Evolutionary conservation across 805 yeast species (phyloP), one percentile per base, ranked within the genome.

Genomic region (Barnettozyma sucrosica): DNA sequence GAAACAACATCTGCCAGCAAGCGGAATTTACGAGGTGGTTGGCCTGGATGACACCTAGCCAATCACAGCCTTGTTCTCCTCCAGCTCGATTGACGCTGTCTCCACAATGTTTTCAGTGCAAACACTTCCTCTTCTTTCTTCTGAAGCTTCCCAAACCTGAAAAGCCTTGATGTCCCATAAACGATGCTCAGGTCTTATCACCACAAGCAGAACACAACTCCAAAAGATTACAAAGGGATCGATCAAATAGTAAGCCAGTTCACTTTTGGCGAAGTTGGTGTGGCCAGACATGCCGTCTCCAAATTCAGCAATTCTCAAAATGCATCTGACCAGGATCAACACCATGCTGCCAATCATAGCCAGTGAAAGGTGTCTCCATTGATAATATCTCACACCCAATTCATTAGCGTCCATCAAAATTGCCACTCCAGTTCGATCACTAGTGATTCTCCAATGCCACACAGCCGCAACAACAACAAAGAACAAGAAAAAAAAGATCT

Each of bases 281-380:
- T 33, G 14, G 4, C 25, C 26, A 25, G 30, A 16, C 30, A 25
- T n/a, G 11, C 44, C 44, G 16, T 39, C 28, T 3, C 21, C 40
- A 21, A 40, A 45, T 16, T 45, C 48, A n/a, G 37, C 43, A 9
- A 45, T 18, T 21, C 44, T 30, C 28, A 45, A 34, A 16, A 45
- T 20, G 40, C 48, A 45, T 45, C 44, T 45, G 28, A 24, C 3
- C 9, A 45, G 9, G 16, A 45, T 25, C 19, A 45, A 16, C 7
- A 19, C 11, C 48, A 45, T 45, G 33, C 36, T 25, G 9, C 26
- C 32, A 14, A 40, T 41, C 23, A 38, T 16, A 3, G 14, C 32
- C 14, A 24, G 8, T 8, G 38, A 18, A 11, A 45, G 25, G 7
- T 3, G 5, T 40, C 39, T 41, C 48, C 48, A 45, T 5, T 45